Evolutionary conservation across 2,329 filamentous ascomycete species (phyloP).

Genomic region (Clonostachys rosea): DNA sequence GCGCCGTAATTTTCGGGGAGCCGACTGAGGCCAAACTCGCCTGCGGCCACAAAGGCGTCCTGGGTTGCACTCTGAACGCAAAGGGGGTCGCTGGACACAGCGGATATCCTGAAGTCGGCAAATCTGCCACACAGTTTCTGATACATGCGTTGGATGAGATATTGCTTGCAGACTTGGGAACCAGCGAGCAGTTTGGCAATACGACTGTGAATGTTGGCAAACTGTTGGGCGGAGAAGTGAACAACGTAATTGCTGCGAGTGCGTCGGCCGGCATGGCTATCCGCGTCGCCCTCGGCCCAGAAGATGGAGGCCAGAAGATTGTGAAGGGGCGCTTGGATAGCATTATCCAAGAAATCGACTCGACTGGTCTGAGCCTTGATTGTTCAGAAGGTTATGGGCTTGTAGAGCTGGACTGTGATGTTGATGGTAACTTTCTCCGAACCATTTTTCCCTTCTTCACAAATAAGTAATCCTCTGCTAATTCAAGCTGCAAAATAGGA

Average conservation of each 20-base stretch:
- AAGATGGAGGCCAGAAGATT: constrained; percentile 49
- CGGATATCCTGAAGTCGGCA: constrained; percentile 86
- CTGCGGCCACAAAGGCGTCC: constrained; percentile 12
- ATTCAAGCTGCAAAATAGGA: constrained; percentile 26
- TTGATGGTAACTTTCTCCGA: constrained; percentile 51
- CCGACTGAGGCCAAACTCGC: constrained; percentile 15
- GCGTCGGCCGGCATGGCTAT: constrained; percentile 66
- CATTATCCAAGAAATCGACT: constrained; percentile 47
- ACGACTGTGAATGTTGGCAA: constrained; percentile 85
- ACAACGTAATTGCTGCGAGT: constrained; percentile 78
- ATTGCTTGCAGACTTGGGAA: constrained; percentile 66
- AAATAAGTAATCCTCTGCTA: constrained; percentile 3
- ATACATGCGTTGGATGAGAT: constrained; percentile 65
- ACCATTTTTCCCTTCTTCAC: background rate
- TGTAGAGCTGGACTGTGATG: constrained; percentile 73
- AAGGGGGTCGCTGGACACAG: constrained; percentile 78
- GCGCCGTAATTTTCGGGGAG: constrained; percentile 10
- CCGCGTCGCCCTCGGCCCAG: constrained; percentile 70
- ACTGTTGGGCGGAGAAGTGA: constrained; percentile 75
- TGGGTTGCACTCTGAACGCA: constrained; percentile 51
- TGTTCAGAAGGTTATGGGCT: constrained; percentile 69
- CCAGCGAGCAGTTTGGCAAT: constrained; percentile 73
- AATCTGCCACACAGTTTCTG: constrained; percentile 78
- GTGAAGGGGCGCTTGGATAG: constrained; percentile 50
- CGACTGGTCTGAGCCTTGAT: constrained; percentile 55